Conservation (phyloP, 164 flowering plant genomes). For the Cinnamomum chago region DNA sequence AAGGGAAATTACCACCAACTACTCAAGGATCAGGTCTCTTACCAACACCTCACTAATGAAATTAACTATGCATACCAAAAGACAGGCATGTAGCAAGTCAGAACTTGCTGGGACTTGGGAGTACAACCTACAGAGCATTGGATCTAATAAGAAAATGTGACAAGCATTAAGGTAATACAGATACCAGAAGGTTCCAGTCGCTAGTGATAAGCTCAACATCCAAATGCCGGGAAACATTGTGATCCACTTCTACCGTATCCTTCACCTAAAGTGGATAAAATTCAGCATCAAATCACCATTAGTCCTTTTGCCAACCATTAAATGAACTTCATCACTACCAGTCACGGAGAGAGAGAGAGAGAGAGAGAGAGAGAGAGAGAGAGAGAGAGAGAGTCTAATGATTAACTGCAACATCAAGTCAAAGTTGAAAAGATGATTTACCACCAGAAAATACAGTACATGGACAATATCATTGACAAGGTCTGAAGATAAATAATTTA, state of each 20-base stretch:
- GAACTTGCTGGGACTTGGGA: no score
- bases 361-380: no score
- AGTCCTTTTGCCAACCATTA: neutral
- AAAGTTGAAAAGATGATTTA: neutral
- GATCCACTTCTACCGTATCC: slow-evolving; percentile 91
- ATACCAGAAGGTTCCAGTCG: slow-evolving; percentile 92
- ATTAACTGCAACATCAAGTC: no score
- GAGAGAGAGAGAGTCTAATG: no score
- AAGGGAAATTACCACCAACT: no score
- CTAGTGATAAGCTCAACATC: slow-evolving; percentile 47
- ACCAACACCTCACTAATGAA: no score
- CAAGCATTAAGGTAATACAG: neutral
- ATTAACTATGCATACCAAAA: no score
- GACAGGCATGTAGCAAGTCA: no score
- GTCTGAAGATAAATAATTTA: neutral
- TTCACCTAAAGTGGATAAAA: slow-evolving; percentile 52
- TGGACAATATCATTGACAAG: neutral
- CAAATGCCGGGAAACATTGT: slow-evolving; percentile 92
- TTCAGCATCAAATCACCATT: neutral
- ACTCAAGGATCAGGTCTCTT: no score
- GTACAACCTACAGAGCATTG: neutral
- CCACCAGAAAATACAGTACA: neutral
- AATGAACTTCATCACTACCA: neutral
- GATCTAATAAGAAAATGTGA: neutral
- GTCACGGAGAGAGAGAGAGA: no score